These are phyloP conservation scores for Halophytophthora polymorphica DNA, from an alignment of 352 stramenopile genomes.

Conservation along the genomic window DNA sequence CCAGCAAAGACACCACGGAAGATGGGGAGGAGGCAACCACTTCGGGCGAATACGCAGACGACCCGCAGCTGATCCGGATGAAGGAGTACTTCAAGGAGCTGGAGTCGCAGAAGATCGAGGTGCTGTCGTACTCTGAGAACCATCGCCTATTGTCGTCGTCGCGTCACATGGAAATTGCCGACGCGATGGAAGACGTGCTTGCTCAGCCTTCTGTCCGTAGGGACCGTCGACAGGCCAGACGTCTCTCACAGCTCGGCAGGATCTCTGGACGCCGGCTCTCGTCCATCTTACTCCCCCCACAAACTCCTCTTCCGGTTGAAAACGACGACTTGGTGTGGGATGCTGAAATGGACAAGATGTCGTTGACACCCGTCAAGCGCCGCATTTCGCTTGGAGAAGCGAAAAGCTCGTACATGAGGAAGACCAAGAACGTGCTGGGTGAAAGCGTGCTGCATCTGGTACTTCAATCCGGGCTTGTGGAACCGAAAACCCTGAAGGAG, in stretches of 20 bases:
- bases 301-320: constrained; percentile 28
- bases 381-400: constrained; percentile 18
- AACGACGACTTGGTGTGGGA: constrained; percentile 55
- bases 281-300: constrained; percentile 24
- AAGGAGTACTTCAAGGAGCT: constrained; percentile 55
- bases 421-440: constrained; percentile 22
- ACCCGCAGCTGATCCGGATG: constrained; percentile 33
- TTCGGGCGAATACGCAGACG: constrained; percentile 13
- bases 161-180: constrained; percentile 61
- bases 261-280: constrained; percentile 52
- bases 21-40: constrained; percentile 5
- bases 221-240: constrained; percentile 53
- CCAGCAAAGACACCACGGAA: constrained; percentile 9
- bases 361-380: constrained; percentile 31
- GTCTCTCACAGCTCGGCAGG: constrained; percentile 57
- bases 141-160: constrained; percentile 57
- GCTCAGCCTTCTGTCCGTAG: constrained; percentile 58
- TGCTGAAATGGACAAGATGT: constrained; percentile 43
- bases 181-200: constrained; percentile 74
- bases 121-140: constrained; percentile 59
- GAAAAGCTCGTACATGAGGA: constrained; percentile 14
- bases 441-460: constrained; percentile 46
- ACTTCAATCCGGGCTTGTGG: constrained; percentile 38
- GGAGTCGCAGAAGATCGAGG: constrained; percentile 54
- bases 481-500: constrained; percentile 26